Conservation (phyloP, 2,329 filamentous ascomycete genomes). For the Sclerotinia glacialis region DNA sequence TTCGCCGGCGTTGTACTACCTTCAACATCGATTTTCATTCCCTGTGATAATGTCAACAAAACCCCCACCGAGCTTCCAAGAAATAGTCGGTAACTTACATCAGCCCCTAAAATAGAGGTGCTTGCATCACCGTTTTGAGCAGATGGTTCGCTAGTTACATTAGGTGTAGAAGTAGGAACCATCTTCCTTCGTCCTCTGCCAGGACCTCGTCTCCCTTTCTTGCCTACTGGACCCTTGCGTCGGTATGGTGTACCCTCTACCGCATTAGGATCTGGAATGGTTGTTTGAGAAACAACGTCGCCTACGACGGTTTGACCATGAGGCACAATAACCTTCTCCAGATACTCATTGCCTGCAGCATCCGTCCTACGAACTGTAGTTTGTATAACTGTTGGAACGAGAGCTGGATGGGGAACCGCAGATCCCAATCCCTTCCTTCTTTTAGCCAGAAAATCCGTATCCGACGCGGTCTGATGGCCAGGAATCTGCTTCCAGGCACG, state of each 20-base stretch:
- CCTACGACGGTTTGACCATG: constrained; percentile 79
- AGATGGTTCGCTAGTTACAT: constrained; percentile 28
- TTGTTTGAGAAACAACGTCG: constrained; percentile 67
- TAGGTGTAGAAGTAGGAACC: constrained; percentile 27
- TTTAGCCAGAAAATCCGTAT: constrained; percentile 57
- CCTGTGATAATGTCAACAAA: constrained; percentile 27
- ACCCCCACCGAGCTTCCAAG: neutral
- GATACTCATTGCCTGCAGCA: constrained; percentile 74
- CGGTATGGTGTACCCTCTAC: constrained; percentile 50
- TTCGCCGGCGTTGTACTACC: constrained; percentile 22
- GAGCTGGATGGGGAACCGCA: constrained; percentile 49
- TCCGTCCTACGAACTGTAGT: constrained; percentile 78
- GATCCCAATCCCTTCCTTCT: constrained; percentile 60
- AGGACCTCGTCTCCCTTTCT: constrained; percentile 76
- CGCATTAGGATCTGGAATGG: constrained; percentile 59
- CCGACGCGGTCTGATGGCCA: constrained; percentile 54
- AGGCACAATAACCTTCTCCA: constrained; percentile 78
- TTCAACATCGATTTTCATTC: constrained; percentile 33
- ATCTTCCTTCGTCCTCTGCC: constrained; percentile 72
- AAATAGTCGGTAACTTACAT: constrained; percentile 30
- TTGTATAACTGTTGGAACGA: constrained; percentile 63
- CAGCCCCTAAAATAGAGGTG: constrained; percentile 23
- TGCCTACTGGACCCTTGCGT: constrained; percentile 55
- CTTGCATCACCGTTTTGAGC: constrained; percentile 18
- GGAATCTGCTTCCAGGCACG: constrained; percentile 62